Evolutionary conservation across 768 basidiomycete genomes (phyloP), one percentile per base, ranked within the genome.

Genomic region (Cyclocybe aegerita): DNA sequence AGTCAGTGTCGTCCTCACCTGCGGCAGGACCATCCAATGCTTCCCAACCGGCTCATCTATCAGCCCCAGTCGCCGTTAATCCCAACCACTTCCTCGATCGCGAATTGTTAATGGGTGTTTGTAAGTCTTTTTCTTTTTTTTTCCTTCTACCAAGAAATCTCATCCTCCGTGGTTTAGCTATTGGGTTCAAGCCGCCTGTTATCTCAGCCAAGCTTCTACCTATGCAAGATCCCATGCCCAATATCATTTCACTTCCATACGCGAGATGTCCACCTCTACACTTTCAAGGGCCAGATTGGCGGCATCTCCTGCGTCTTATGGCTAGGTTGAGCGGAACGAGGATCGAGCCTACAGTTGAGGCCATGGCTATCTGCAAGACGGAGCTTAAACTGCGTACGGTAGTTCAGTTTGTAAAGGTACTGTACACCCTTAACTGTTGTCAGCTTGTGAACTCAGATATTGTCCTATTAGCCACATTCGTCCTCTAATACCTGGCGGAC

Each of bases 391-490:
- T 93, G 39, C 83, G 90, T 37, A 84, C 84, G 0, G 86, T 92
- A 0, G 68, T 93, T 48, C 90, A 92, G 59, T 90, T 92, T 59
- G 75, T 90, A 43, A 88, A 83, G 74, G 90, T 88, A 77, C 58
- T 35, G 14, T 23, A 15, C 32, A 23, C 23, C 7, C n/a, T 29
- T 31, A 6, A 38, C 23, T 23, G 16, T 40, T 36, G 3, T 41
- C 30, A 14, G n/a, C 34, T 39, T 15, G n/a, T 10, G 34, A 4
- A 29, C 11, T 17, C 3, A 33, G 4, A 4, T 16, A 10, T 32
- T 4, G 8, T 8, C 44, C 12, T 47, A 30, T 33, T 31, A 90
- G 88, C 74, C 84, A 7, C 81, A 86, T 58, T 80, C 76, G 35
- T 60, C 73, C 14, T 76, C 83, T 0, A 59, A 68, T 4, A 80